phyloP scores from a whole-genome alignment of 1,284 basidiomycete genomes.

The Chalciporus piperatoides region DNA sequence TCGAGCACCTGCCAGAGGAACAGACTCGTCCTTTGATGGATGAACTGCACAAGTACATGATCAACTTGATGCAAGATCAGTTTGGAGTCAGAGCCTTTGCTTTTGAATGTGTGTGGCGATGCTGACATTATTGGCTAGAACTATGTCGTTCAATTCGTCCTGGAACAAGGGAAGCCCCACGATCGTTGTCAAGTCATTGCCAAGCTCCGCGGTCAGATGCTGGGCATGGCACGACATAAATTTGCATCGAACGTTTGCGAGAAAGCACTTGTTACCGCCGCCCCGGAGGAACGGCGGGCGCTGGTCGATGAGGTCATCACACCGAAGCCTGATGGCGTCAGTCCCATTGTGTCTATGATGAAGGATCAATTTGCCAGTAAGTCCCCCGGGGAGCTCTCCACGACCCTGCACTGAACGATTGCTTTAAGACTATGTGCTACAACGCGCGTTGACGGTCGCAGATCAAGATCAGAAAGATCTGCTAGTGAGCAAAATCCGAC shows the following conservation, averaged over 20 bases:
- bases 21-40: constrained; percentile 75
- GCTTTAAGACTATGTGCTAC: constrained; percentile 72
- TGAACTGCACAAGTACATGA: constrained; percentile 74
- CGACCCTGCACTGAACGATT: constrained; percentile 6
- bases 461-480: constrained; percentile 69
- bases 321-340: constrained; percentile 57
- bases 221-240: constrained; percentile 84
- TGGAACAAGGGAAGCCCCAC: constrained; percentile 71
- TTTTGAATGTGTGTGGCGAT: not conserved
- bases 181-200: constrained; percentile 72
- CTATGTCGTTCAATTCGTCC: constrained; percentile 93
- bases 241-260: constrained; percentile 98
- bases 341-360: constrained; percentile 76
- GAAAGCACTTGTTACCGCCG: constrained; percentile 76
- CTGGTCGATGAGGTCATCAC: constrained; percentile 83
- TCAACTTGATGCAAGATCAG: constrained; percentile 79
- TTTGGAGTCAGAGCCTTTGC: constrained; percentile 63
- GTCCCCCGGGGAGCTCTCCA: constrained; percentile 29
- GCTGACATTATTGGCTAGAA: constrained; percentile 51
- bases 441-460: constrained; percentile 68
- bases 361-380: constrained; percentile 87
- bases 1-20: constrained; percentile 78
- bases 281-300: constrained; percentile 56
- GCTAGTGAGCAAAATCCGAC: constrained; percentile 59
- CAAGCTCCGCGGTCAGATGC: constrained; percentile 75